These are phyloP conservation scores for Triticum monococcum DNA, from an alignment of 176 grass and related monocot species.

Conservation along the genomic window DNA sequence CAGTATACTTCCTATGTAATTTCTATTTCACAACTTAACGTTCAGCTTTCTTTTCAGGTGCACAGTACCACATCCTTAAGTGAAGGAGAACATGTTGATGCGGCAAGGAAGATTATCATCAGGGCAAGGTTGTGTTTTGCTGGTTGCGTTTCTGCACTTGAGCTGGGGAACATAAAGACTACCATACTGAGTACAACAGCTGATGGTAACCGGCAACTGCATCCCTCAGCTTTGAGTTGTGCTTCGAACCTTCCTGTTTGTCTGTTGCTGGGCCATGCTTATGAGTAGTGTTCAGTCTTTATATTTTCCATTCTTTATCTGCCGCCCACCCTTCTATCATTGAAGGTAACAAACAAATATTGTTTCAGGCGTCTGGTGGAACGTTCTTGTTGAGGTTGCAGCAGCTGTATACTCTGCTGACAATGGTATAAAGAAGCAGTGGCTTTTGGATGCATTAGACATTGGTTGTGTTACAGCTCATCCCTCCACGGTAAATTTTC, in stretches of 20 bases:
- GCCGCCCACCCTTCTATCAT: neutral
- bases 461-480: constrained; percentile 69
- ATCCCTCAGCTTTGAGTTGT: constrained; percentile 12
- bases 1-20: constrained; percentile 1
- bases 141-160: constrained; percentile 47
- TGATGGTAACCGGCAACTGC: constrained; percentile 73
- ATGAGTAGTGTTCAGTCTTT: neutral
- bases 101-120: constrained; percentile 64
- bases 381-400: constrained; percentile 73
- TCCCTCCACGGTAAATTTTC: constrained; percentile 66
- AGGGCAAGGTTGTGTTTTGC: constrained; percentile 59
- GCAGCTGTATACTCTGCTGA: constrained; percentile 53
- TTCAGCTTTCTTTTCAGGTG: constrained; percentile 54
- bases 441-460: constrained; percentile 94
- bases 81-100: constrained; percentile 34
- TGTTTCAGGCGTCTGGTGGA: constrained; percentile 77
- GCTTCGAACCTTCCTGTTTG: neutral
- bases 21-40: neutral
- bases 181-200: constrained; percentile 60
- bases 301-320: neutral
- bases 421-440: constrained; percentile 57
- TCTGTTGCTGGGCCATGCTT: constrained; percentile 1
- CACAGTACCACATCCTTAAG: constrained; percentile 23
- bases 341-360: neutral
- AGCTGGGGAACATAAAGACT: constrained; percentile 59